phyloP scores from a whole-genome alignment of 1,139 yeast species.

The Sugiyamaella grinbergsii region DNA sequence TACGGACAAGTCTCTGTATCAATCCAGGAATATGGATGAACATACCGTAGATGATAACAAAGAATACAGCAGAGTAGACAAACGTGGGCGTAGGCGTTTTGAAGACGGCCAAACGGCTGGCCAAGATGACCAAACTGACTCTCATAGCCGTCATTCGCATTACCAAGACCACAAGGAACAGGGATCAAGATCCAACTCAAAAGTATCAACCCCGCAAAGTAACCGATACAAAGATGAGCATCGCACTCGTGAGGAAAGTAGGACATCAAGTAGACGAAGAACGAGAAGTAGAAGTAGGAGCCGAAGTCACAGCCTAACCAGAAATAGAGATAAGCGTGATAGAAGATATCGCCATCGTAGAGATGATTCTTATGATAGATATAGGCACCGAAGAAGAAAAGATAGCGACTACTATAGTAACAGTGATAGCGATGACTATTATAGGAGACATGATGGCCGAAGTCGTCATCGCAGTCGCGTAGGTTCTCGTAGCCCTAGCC shows the following conservation, averaged over 20 bases:
- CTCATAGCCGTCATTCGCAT: not conserved
- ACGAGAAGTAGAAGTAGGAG: slow-evolving; percentile 16
- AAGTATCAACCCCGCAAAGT: not conserved
- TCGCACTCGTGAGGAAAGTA: slow-evolving; percentile 12
- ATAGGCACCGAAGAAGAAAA: slow-evolving; percentile 2
- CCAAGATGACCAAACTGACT: not conserved
- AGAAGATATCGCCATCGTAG: not conserved
- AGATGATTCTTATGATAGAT: slow-evolving; percentile 2
- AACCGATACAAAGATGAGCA: not conserved
- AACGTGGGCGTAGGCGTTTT: too few relatives aligned
- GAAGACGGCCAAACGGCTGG: too few relatives aligned
- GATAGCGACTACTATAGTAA: slow-evolving; percentile 3
- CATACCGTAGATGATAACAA: too few relatives aligned
- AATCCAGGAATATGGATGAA: too few relatives aligned
- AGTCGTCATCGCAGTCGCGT: slow-evolving; percentile 9
- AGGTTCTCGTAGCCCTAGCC: not conserved
- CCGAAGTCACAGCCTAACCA: slow-evolving; percentile 16
- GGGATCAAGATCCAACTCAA: not conserved
- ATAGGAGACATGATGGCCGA: slow-evolving; percentile 2
- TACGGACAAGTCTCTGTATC: too few relatives aligned
- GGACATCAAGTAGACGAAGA: slow-evolving; percentile 12
- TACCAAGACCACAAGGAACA: not conserved
- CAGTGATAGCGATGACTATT: not conserved
- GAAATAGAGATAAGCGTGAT: slow-evolving; percentile 10
- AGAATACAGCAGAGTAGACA: too few relatives aligned